phyloP scores from a whole-genome alignment of 2,329 filamentous ascomycete genomes.

The Penicillium sp. region DNA sequence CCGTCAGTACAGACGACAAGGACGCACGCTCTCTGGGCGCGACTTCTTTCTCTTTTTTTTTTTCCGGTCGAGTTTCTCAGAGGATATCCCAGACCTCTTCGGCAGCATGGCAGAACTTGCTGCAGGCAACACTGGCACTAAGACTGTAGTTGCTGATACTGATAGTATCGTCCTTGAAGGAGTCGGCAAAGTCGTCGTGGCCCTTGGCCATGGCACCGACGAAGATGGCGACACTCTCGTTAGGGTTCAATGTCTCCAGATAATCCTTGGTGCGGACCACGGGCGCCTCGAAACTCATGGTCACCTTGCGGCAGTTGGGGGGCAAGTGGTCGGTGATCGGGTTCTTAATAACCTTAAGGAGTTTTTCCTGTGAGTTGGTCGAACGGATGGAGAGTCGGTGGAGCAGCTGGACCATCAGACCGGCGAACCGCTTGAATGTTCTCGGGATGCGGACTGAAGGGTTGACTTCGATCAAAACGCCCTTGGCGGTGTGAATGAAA shows the following conservation, averaged over 20 bases:
- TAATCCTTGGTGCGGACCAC: constrained; percentile 88
- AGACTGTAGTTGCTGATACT: constrained; percentile 98
- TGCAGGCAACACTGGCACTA: constrained; percentile 95
- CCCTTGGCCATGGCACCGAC: constrained; percentile 99
- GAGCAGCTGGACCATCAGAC: constrained; percentile 96
- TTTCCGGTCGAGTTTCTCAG: constrained; percentile 46
- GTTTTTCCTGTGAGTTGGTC: constrained; percentile 94
- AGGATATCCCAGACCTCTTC: constrained; percentile 96
- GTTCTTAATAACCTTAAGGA: constrained; percentile 95
- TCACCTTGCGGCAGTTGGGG: constrained; percentile 96
- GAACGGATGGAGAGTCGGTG: constrained; percentile 95
- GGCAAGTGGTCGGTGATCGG: constrained; percentile 96
- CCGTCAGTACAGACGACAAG: constrained; percentile 7
- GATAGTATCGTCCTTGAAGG: constrained; percentile 93
- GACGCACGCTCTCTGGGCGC: constrained; percentile 13
- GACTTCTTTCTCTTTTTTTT: constrained; percentile 1
- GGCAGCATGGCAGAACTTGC: constrained; percentile 98
- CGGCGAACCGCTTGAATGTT: constrained; percentile 98
- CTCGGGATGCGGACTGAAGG: constrained; percentile 96
- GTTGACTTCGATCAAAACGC: constrained; percentile 94
- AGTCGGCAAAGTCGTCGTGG: constrained; percentile 89
- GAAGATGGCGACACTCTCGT: constrained; percentile 96
- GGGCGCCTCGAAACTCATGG: constrained; percentile 87
- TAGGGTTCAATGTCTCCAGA: constrained; percentile 70
- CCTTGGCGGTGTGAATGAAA: constrained; percentile 96